Evolutionary conservation across 306 rosid genomes (phyloP).

Genomic region (Dicorynia guianensis): DNA sequence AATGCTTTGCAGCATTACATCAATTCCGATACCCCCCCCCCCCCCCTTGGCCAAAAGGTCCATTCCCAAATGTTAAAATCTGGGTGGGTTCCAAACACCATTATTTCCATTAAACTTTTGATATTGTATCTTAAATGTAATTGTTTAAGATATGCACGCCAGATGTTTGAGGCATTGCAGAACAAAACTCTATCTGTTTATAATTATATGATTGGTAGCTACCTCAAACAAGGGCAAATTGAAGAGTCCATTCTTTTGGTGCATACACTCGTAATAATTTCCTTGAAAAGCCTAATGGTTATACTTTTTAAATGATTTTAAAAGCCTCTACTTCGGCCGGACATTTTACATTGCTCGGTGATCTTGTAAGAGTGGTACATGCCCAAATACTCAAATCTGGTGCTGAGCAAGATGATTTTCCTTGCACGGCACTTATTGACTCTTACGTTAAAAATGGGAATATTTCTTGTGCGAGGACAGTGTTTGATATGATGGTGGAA

Average conservation of each 20-base stretch:
- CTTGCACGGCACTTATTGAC: constrained; percentile 77
- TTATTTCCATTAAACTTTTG: constrained; percentile 80
- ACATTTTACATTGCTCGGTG: constrained; percentile 35
- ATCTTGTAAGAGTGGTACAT: constrained; percentile 75
- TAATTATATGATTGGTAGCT: constrained; percentile 78
- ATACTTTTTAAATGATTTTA: constrained; percentile 78
- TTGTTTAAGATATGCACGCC: constrained; percentile 69
- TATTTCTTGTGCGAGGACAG: constrained; percentile 66
- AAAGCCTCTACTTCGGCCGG: constrained; percentile 67
- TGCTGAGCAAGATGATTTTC: constrained; percentile 73
- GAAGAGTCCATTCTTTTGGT: constrained; percentile 61
- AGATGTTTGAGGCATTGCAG: constrained; percentile 74
- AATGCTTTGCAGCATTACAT: constrained; percentile 68
- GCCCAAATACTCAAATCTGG: constrained; percentile 68
- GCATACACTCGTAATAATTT: constrained; percentile 56
- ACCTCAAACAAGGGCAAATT: constrained; percentile 64
- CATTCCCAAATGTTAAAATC: constrained; percentile 80
- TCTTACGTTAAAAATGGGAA: constrained; percentile 75
- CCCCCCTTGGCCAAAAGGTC: constrained; percentile 76
- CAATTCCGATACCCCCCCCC: constrained; percentile 73
- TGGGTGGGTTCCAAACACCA: constrained; percentile 74
- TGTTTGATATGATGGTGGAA: constrained; percentile 73
- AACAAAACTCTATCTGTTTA: constrained; percentile 71
- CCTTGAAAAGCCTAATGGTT: constrained; percentile 77
- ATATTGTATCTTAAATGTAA: constrained; percentile 68